phyloP scores from a whole-genome alignment of 2,329 filamentous ascomycete species.

The Cladophialophora chaetospira region DNA sequence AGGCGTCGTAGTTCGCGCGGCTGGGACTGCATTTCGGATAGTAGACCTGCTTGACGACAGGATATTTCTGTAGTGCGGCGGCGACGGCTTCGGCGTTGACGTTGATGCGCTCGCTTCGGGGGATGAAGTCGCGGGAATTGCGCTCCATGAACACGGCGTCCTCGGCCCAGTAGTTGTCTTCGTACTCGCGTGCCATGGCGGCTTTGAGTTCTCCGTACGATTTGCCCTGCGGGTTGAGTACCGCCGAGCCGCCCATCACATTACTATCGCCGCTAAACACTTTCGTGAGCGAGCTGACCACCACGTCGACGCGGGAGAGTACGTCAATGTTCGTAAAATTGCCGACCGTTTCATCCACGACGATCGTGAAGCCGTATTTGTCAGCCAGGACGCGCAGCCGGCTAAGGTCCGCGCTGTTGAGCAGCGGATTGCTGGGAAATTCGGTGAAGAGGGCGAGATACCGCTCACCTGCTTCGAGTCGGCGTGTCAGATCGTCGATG shows the following conservation, averaged over 20 bases:
- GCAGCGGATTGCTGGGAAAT: slow-evolving; percentile 88
- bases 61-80: slow-evolving; percentile 64
- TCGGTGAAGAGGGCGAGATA: slow-evolving; percentile 89
- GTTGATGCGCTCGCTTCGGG: slow-evolving; percentile 82
- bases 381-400: slow-evolving; percentile 81
- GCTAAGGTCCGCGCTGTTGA: slow-evolving; percentile 78
- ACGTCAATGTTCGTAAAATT: slow-evolving; percentile 97
- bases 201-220: slow-evolving; percentile 72
- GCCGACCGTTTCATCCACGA: slow-evolving; percentile 94
- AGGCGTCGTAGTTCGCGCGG: slow-evolving; percentile 73
- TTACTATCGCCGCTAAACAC: slow-evolving; percentile 97
- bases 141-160: slow-evolving; percentile 93
- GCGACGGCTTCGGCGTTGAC: slow-evolving; percentile 81
- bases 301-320: slow-evolving; percentile 82
- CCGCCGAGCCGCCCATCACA: slow-evolving; percentile 85
- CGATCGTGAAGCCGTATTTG: slow-evolving; percentile 81
- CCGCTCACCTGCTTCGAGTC: slow-evolving; percentile 70
- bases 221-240: slow-evolving; percentile 63
- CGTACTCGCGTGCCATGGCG: slow-evolving; percentile 66
- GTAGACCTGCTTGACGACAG: slow-evolving; percentile 73
- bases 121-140: slow-evolving; percentile 89
- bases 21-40: slow-evolving; percentile 82
- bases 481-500: slow-evolving; percentile 77
- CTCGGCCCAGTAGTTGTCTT: slow-evolving; percentile 92
- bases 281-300: slow-evolving; percentile 94